These are phyloP conservation scores for Termitomyces bulborhizus DNA, from an alignment of 768 basidiomycete species.

Conservation along the genomic window DNA sequence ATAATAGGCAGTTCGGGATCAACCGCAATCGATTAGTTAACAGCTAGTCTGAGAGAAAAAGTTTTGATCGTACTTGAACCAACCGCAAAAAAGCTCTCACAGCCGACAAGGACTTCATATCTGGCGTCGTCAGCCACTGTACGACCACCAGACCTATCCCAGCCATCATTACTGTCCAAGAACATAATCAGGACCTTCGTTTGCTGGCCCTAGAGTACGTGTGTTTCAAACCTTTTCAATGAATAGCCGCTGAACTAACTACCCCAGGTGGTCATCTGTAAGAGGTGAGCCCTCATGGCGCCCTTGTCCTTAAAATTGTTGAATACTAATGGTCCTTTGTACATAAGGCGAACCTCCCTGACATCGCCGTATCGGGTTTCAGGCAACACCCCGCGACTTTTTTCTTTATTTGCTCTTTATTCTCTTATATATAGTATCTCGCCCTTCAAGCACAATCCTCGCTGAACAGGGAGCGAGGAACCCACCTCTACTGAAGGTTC, in stretches of 20 bases:
- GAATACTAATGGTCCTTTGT: conserved; percentile 16
- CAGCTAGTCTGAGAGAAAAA: conserved; percentile 7
- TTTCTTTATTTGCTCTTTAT: conserved; percentile 11
- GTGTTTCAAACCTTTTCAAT: conserved; percentile 21
- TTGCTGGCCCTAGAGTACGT: conserved; percentile 74
- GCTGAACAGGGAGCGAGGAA: conserved; percentile 68
- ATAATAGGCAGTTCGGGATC: conserved; percentile 9
- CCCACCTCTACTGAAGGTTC: conserved; percentile 50
- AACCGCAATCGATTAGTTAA: conserved; percentile 14
- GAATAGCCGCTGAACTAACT: conserved; percentile 12
- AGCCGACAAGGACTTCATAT: conserved; percentile 2
- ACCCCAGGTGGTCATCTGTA: conserved; percentile 68
- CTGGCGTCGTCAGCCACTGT: conserved; percentile 18
- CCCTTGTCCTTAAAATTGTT: conserved; percentile 1
- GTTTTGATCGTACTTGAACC: conserved; percentile 7
- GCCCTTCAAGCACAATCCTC: conserved; percentile 57
- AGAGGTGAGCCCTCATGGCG: conserved; percentile 45
- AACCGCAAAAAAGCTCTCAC: conserved; percentile 11
- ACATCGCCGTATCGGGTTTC: conserved; percentile 29
- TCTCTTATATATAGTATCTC: conserved; percentile 17
- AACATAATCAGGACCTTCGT: conserved; percentile 76
- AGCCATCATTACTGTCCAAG: conserved; percentile 69
- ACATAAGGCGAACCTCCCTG: conserved; percentile 73
- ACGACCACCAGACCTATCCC: conserved; percentile 32
- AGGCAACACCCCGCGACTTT: conserved; percentile 5